Evolutionary conservation across 306 rosid species (phyloP), one percentile per base, ranked within the genome.

Genomic region (Cucumis hystrix): DNA sequence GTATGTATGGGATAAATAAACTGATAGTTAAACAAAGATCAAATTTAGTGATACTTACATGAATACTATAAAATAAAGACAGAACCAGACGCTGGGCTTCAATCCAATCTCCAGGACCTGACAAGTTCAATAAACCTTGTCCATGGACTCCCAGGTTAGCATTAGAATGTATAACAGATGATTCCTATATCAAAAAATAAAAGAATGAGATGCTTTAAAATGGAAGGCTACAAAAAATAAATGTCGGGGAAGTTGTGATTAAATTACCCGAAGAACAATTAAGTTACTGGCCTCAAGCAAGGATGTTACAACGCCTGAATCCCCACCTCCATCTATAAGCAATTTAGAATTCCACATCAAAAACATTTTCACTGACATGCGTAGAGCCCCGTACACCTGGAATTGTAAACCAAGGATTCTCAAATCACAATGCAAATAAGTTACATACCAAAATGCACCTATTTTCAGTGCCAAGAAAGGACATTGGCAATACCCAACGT

Each of bases 111-210:
- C 98, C 99, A 33, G 89, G 92, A 35, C 99, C 99, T 39, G 99
- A 89, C 66, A 96, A 84, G 87, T 96, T 92, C 83, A 96, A 91
- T 58, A 92, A 84, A 83, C 98, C 99, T 91, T 96, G 99, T 52
- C 99, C 99, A 82, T 81, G 97, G 81, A 96, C 98, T 87, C 97
- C 99, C 81, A 96, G 90, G 86, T 96, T 96, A 81, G 99, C 99
- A 91, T 96, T 92, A 81, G 99, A 96, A 80, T 96, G 99, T 83
- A 96, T 92, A 77, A 91, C 92, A 80, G 99, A 96, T 78, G 97
- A 80, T 79, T 87, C 97, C 99, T 96, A 85, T 83, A 37, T 74
- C 17, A 60, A 77, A 77, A 23, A 80, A 77, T 79, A 83, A 77
- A 64, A 25, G 16, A 69, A 79, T 54, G 79, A 79, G 82, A 82